A percentile compares a stretch with the other conserved stretches of the same genome.
These are phyloP conservation scores for Pleoardoris graminearum DNA, from an alignment of 2,329 filamentous ascomycete genomes.

Conservation along the genomic window DNA sequence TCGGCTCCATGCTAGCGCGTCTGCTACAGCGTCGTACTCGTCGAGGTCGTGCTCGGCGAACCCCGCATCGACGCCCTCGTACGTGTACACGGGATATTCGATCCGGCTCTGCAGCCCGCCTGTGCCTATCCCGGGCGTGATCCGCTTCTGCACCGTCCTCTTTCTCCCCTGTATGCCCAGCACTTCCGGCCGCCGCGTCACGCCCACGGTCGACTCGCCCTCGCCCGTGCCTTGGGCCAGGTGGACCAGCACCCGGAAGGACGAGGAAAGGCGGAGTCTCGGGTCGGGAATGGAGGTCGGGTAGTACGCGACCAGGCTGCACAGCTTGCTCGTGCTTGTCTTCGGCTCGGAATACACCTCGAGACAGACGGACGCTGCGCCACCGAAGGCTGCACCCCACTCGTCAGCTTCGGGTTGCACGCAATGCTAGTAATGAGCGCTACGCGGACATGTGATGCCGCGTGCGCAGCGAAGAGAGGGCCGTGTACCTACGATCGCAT, in stretches of 20 bases:
- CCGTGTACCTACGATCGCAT: slow-evolving; percentile 62
- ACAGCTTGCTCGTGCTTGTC: slow-evolving; percentile 55
- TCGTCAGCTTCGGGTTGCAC: slow-evolving; percentile 10
- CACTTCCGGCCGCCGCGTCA: slow-evolving; percentile 54
- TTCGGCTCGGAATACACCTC: slow-evolving; percentile 61
- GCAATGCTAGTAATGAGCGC: not conserved
- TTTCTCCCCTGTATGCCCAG: slow-evolving; percentile 58
- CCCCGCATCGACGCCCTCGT: slow-evolving; percentile 61
- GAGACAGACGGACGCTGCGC: slow-evolving; percentile 63
- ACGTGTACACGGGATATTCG: slow-evolving; percentile 56
- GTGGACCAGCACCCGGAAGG: slow-evolving; percentile 59
- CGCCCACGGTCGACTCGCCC: slow-evolving; percentile 51
- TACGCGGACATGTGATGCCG: slow-evolving; percentile 1
- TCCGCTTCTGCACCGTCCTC: slow-evolving; percentile 52
- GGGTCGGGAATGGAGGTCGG: slow-evolving; percentile 61
- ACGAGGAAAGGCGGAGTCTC: slow-evolving; percentile 49
- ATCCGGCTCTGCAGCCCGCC: slow-evolving; percentile 50
- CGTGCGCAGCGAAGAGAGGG: slow-evolving; percentile 17
- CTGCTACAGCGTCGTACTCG: slow-evolving; percentile 66
- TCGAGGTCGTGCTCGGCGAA: slow-evolving; percentile 74
- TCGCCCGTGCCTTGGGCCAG: slow-evolving; percentile 50
- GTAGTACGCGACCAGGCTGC: slow-evolving; percentile 66
- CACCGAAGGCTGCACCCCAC: slow-evolving; percentile 58
- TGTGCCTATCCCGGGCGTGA: slow-evolving; percentile 56
- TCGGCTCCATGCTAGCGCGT: slow-evolving; percentile 70